phyloP scores from a whole-genome alignment of 2,329 filamentous ascomycete genomes.

The Sporothrix inflata region DNA sequence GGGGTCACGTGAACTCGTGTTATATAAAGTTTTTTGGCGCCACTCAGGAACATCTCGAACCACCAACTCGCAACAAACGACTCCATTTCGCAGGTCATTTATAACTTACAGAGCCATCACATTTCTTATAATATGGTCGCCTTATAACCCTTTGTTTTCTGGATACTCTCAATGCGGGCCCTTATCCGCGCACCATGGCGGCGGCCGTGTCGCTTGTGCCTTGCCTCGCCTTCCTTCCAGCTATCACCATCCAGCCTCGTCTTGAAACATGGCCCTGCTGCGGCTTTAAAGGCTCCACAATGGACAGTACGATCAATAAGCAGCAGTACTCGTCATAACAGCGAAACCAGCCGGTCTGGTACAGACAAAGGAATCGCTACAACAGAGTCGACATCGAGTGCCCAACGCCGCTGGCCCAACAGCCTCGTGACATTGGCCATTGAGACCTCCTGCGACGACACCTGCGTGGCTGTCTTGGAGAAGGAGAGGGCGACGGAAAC shows the following conservation, averaged over 20 bases:
- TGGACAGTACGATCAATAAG: not conserved
- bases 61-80: not conserved
- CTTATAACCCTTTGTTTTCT: not conserved
- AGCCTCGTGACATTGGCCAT: conserved; percentile 65
- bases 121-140: not conserved
- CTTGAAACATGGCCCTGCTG: too few relatives aligned
- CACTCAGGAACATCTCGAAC: not conserved
- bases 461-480: conserved; percentile 80
- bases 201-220: not conserved
- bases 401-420: conserved; percentile 26
- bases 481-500: conserved; percentile 45
- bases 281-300: not conserved
- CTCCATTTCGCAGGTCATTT: not conserved
- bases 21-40: conserved; percentile 9
- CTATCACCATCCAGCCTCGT: not conserved
- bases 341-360: not conserved
- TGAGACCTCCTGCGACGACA: conserved; percentile 90
- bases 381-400: not conserved
- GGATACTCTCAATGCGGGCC: not conserved
- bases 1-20: not conserved
- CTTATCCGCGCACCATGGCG: not conserved
- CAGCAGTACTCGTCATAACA: not conserved
- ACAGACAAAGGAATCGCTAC: not conserved
- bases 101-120: too few relatives aligned
- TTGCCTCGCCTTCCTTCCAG: not conserved